Percentiles rank a stretch among this genome's conserved stretches.
Evolutionary conservation across 192 early-diverging fungal genomes (phyloP).

Genomic region (Entrophospora sp.): DNA sequence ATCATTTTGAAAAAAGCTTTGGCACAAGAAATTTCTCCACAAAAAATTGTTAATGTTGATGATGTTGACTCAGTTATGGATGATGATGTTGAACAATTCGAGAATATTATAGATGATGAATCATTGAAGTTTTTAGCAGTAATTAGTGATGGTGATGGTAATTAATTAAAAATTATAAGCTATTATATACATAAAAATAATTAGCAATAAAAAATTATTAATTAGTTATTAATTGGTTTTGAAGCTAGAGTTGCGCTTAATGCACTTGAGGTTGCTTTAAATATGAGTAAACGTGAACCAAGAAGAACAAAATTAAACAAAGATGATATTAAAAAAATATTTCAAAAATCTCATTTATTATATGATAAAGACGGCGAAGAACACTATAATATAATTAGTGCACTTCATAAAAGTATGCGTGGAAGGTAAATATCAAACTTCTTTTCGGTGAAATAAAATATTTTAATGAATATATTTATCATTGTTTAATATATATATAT

Average conservation of each 20-base stretch:
- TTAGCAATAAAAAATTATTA: not conserved
- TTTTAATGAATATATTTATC: too few species aligned
- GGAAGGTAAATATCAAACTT: conserved; percentile 41
- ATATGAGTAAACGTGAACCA: conserved; percentile 30
- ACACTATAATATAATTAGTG: conserved; percentile 87
- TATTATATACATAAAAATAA: not conserved
- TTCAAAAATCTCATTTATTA: conserved; percentile 71
- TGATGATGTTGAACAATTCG: conserved; percentile 21
- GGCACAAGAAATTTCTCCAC: not conserved
- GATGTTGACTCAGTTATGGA: conserved; percentile 44
- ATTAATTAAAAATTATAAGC: not conserved
- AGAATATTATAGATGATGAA: conserved; percentile 25
- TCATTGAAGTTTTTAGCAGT: conserved; percentile 45
- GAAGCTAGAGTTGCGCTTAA: conserved; percentile 59
- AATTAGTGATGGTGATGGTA: conserved; percentile 74
- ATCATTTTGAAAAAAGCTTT: conserved; percentile 51
- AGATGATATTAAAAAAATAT: conserved; percentile 55
- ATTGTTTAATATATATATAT: too few species aligned
- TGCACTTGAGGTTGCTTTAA: conserved; percentile 50
- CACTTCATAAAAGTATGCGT: conserved; percentile 83
- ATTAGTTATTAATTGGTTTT: not conserved
- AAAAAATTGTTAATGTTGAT: too few species aligned
- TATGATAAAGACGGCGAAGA: conserved; percentile 82
- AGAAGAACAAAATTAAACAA: conserved; percentile 29
- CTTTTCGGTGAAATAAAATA: not conserved